A percentile compares a stretch with the other conserved stretches of the same genome.
These are phyloP conservation scores for Nannizziopsis barbatae DNA, from an alignment of 2,329 filamentous ascomycete species.

Conservation along the genomic window DNA sequence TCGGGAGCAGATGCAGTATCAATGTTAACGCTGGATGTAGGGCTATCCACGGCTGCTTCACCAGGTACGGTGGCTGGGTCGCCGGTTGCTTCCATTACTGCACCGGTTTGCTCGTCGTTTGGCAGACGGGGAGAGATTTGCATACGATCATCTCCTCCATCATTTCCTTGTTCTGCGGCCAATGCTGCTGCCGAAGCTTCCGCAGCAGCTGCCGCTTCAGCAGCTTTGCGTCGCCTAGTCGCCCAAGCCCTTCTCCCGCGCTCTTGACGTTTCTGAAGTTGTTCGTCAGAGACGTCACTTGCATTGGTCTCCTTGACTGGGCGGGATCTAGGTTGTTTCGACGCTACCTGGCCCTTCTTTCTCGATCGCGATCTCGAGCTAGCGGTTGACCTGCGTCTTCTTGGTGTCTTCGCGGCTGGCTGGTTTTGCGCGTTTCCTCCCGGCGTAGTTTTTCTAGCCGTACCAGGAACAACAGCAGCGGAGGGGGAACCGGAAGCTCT, in stretches of 20 bases:
- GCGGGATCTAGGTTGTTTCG: neutral
- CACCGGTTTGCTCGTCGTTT: no score
- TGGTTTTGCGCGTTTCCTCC: neutral
- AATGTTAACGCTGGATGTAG: no score
- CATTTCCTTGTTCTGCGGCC: neutral
- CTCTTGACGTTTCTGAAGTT: neutral
- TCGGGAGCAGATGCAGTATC: no score
- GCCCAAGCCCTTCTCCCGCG: neutral
- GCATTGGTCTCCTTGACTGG: neutral
- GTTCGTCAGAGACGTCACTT: neutral
- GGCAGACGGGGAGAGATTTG: no score
- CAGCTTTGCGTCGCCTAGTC: constrained; percentile 4
- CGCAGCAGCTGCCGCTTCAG: neutral
- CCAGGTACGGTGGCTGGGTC: neutral
- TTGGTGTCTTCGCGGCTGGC: neutral
- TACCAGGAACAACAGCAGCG: neutral
- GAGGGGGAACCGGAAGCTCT: no score
- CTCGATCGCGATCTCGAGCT: neutral
- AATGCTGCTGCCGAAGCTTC: neutral
- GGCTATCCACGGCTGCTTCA: neutral
- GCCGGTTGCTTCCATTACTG: neutral
- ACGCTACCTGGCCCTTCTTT: neutral
- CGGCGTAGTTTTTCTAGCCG: neutral
- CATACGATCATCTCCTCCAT: neutral
- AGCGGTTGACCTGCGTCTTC: neutral